phyloP scores from a whole-genome alignment of 768 basidiomycete genomes.

The Termitomyces sp. region DNA sequence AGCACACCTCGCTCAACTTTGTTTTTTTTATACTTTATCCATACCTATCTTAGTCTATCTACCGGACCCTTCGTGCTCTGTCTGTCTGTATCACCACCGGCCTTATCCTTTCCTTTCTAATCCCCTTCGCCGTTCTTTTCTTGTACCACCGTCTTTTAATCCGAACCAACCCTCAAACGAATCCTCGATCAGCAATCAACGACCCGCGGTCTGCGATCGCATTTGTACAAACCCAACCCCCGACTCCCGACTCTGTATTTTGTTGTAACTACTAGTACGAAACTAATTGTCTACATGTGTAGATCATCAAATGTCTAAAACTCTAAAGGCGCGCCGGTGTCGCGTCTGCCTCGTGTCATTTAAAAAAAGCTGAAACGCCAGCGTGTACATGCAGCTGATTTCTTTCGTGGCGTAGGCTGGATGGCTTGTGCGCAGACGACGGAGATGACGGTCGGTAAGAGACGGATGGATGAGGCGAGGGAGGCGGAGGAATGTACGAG shows the following conservation, averaged over 20 bases:
- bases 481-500: not conserved
- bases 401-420: too few relatives aligned
- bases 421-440: constrained; percentile 1
- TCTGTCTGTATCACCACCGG: not conserved
- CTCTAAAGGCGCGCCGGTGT: too few relatives aligned
- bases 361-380: too few relatives aligned
- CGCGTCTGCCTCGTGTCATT: too few relatives aligned
- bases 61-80: not conserved
- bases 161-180: too few relatives aligned
- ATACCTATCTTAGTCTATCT: not conserved
- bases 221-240: not conserved
- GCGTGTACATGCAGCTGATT: too few relatives aligned
- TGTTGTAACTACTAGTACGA: not conserved
- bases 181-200: too few relatives aligned
- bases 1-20: not conserved
- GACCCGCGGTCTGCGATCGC: constrained; percentile 8
- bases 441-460: not conserved
- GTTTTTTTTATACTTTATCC: not conserved
- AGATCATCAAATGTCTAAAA: too few relatives aligned
- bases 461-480: not conserved
- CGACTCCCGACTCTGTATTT: not conserved
- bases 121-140: not conserved
- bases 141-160: constrained; percentile 1
- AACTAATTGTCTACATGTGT: not conserved
- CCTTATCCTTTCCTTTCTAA: not conserved